Evolutionary conservation across 495 filamentous ascomycete genomes (phyloP).

Genomic region (Hypoxylon perforatum): DNA sequence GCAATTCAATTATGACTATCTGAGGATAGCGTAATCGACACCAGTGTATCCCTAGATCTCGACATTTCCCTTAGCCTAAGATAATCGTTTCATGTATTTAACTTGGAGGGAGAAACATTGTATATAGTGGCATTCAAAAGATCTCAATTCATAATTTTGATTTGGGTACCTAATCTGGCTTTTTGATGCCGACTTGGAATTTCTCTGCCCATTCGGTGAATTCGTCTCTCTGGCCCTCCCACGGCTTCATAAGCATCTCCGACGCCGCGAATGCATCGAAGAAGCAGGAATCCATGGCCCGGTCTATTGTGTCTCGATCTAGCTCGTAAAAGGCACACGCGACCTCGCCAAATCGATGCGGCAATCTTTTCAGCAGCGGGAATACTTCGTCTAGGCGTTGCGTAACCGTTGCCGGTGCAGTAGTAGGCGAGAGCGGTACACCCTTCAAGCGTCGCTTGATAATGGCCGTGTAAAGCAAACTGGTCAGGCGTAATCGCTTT

Average conservation of each 20-base stretch:
- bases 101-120: background rate
- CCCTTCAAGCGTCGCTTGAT: conserved; percentile 69
- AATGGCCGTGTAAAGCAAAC: conserved; percentile 68
- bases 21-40: background rate
- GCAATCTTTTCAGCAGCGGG: conserved; percentile 52
- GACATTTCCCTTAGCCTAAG: background rate
- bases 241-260: conserved; percentile 55
- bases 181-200: conserved; percentile 61
- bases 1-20: conserved; percentile 48
- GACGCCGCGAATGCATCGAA: conserved; percentile 59
- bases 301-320: conserved; percentile 56
- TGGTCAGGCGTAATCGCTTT: conserved; percentile 66
- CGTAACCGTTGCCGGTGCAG: conserved; percentile 38
- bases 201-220: conserved; percentile 61
- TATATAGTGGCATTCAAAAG: conserved; percentile 19
- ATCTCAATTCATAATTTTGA: conserved; percentile 5
- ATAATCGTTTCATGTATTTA: background rate
- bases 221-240: conserved; percentile 58
- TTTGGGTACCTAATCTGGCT: conserved; percentile 38
- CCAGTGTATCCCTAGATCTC: background rate
- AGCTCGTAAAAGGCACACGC: conserved; percentile 63
- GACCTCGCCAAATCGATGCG: conserved; percentile 54
- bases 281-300: conserved; percentile 60
- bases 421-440: conserved; percentile 52
- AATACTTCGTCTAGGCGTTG: conserved; percentile 58